Evolutionary conservation across 805 yeast species (phyloP).

Genomic region (Pichia californica): DNA sequence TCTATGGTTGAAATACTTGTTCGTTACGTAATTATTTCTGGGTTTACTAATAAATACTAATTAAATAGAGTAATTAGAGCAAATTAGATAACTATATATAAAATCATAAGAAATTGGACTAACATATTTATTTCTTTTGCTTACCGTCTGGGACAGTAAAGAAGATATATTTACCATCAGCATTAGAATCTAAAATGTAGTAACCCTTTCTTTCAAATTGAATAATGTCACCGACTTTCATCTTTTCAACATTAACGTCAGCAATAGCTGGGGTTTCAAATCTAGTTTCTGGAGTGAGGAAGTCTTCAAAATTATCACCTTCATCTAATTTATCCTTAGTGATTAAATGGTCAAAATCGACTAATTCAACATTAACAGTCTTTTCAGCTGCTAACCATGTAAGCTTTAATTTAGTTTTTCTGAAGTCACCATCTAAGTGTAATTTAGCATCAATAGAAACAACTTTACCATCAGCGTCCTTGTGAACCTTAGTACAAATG

Average conservation of each 20-base stretch:
- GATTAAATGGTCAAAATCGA: slow-evolving; percentile 90
- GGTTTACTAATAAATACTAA: slow-evolving; percentile 1
- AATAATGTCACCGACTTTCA: slow-evolving; percentile 81
- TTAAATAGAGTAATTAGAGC: too few species aligned
- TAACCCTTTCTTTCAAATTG: slow-evolving; percentile 98
- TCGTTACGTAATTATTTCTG: slow-evolving; percentile 44
- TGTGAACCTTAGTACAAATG: slow-evolving; percentile 63
- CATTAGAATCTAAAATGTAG: slow-evolving; percentile 68
- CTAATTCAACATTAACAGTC: slow-evolving; percentile 65
- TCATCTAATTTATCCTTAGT: slow-evolving; percentile 94
- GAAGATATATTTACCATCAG: slow-evolving; percentile 63
- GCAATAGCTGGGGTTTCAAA: slow-evolving; percentile 74
- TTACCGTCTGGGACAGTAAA: slow-evolving; percentile 97
- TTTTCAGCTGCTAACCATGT: slow-evolving; percentile 91
- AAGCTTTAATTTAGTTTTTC: slow-evolving; percentile 88
- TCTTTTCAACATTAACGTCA: slow-evolving; percentile 66
- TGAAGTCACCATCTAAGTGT: slow-evolving; percentile 94
- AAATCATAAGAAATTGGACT: neutral
- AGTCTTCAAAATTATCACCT: slow-evolving; percentile 88
- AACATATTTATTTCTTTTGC: slow-evolving; percentile 38
- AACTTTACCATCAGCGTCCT: slow-evolving; percentile 49
- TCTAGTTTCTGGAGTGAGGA: slow-evolving; percentile 80
- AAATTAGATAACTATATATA: neutral
- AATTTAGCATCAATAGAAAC: slow-evolving; percentile 66
- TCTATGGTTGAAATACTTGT: slow-evolving; percentile 64